Percentiles rank a stretch among this genome's conserved stretches.
phyloP scores from a whole-genome alignment of 179 eudicot genomes.

The Monotropa hypopitys region DNA sequence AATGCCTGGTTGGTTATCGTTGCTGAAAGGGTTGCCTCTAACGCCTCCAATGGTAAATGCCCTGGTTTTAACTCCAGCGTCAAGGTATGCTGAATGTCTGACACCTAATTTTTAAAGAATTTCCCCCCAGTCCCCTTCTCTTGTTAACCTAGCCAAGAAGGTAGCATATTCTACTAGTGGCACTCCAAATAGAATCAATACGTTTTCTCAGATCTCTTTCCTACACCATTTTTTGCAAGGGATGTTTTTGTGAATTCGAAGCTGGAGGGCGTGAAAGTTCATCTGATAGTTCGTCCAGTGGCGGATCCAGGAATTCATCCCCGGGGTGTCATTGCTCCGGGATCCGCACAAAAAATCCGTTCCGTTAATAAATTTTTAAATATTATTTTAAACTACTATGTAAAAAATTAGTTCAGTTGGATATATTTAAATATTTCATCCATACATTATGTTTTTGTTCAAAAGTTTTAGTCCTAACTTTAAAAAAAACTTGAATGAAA shows the following conservation, averaged over 20 bases:
- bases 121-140: neutral
- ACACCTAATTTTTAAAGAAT: neutral
- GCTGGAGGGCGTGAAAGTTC: neutral
- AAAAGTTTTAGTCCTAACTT: too few relatives aligned
- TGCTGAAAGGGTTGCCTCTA: slow-evolving; percentile 75
- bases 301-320: too few relatives aligned
- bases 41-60: slow-evolving; percentile 54
- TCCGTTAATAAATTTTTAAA: too few relatives aligned
- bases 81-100: slow-evolving; percentile 42
- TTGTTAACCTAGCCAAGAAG: neutral
- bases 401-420: too few relatives aligned
- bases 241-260: neutral
- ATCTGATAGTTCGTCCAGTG: too few relatives aligned
- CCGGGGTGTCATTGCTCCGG: too few relatives aligned
- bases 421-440: too few relatives aligned
- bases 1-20: slow-evolving; percentile 72
- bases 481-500: too few relatives aligned
- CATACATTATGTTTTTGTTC: too few relatives aligned
- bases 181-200: neutral
- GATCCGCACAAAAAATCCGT: too few relatives aligned
- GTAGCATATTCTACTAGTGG: neutral
- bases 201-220: neutral
- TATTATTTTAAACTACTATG: too few relatives aligned
- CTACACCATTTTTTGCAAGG: neutral
- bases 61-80: slow-evolving; percentile 73